Percentiles rank a stretch among this genome's conserved stretches.
phyloP scores from a whole-genome alignment of 495 filamentous ascomycete genomes.

The Lineolata rhizophorae region DNA sequence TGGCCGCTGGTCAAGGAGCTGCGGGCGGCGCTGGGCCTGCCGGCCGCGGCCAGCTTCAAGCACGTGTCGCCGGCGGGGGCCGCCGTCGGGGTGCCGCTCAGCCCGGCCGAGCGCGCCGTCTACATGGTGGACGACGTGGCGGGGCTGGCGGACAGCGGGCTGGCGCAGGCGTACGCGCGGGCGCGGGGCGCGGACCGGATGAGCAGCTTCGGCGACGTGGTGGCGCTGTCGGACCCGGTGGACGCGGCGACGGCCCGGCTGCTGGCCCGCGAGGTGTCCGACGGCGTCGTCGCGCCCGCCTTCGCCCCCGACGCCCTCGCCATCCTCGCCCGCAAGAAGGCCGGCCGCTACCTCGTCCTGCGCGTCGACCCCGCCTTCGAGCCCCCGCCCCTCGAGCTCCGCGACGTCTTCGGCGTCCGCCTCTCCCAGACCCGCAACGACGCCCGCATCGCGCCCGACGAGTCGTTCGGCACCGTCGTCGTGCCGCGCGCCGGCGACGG shows the following conservation, averaged over 20 bases:
- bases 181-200: slow-evolving; percentile 90
- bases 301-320: slow-evolving; percentile 69
- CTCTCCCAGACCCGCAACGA: slow-evolving; percentile 85
- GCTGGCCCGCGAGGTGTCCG: slow-evolving; percentile 91
- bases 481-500: slow-evolving; percentile 42
- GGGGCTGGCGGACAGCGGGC: slow-evolving; percentile 57
- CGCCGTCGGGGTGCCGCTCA: slow-evolving; percentile 74
- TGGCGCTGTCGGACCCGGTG: slow-evolving; percentile 75
- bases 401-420: slow-evolving; percentile 74
- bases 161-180: slow-evolving; percentile 88
- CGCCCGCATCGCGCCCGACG: slow-evolving; percentile 54
- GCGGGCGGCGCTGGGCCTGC: slow-evolving; percentile 60
- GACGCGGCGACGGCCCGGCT: slow-evolving; percentile 87
- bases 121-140: slow-evolving; percentile 96
- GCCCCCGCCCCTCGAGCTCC: slow-evolving; percentile 49
- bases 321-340: slow-evolving; percentile 95
- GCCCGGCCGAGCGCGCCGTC: slow-evolving; percentile 72
- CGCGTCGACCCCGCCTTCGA: slow-evolving; percentile 80
- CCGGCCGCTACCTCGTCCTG: slow-evolving; percentile 85
- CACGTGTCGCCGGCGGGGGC: slow-evolving; percentile 95
- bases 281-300: slow-evolving; percentile 80
- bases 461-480: slow-evolving; percentile 66
- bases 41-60: slow-evolving; percentile 97
- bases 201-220: slow-evolving; percentile 91
- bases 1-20: slow-evolving; percentile 96